phyloP scores from a whole-genome alignment of 345 rosid genomes.

The Corchorus capsularis region DNA sequence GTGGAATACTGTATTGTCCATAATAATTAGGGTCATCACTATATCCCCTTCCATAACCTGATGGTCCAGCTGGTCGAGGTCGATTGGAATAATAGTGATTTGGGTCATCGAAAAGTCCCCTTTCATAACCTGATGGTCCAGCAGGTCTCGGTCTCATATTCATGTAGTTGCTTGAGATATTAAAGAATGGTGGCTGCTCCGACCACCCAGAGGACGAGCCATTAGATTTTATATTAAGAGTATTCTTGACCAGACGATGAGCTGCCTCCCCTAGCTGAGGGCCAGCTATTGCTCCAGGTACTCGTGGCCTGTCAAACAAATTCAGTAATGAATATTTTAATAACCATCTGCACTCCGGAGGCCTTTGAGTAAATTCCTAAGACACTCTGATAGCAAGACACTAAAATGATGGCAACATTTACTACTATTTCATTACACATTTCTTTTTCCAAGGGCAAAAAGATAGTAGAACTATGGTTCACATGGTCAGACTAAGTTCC shows the following conservation, averaged over 20 bases:
- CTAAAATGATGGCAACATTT: conserved; percentile 3
- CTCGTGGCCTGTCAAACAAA: conserved; percentile 60
- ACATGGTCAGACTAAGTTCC: neutral
- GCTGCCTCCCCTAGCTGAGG: conserved; percentile 86
- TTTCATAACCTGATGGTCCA: conserved; percentile 60
- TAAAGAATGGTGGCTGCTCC: conserved; percentile 50
- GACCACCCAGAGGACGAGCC: conserved; percentile 48
- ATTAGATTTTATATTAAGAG: conserved; percentile 72
- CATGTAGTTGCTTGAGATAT: conserved; percentile 43
- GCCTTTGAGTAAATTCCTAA: neutral
- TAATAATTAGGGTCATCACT: conserved; percentile 43
- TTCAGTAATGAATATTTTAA: neutral
- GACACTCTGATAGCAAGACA: neutral
- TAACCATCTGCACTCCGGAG: neutral
- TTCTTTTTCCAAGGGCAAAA: neutral
- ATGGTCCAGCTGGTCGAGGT: conserved; percentile 58
- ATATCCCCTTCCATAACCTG: conserved; percentile 54
- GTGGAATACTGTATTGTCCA: conserved; percentile 48
- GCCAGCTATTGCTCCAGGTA: conserved; percentile 83
- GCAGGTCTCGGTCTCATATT: conserved; percentile 57
- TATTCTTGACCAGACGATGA: conserved; percentile 92
- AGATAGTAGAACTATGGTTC: neutral
- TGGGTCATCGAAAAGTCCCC: conserved; percentile 52
- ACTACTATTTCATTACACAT: neutral
- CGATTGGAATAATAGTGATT: conserved; percentile 37